Evolutionary conservation across 164 flowering plant species (phyloP), one percentile per base, ranked within the genome.

Genomic region (Aristolochia contorta): DNA sequence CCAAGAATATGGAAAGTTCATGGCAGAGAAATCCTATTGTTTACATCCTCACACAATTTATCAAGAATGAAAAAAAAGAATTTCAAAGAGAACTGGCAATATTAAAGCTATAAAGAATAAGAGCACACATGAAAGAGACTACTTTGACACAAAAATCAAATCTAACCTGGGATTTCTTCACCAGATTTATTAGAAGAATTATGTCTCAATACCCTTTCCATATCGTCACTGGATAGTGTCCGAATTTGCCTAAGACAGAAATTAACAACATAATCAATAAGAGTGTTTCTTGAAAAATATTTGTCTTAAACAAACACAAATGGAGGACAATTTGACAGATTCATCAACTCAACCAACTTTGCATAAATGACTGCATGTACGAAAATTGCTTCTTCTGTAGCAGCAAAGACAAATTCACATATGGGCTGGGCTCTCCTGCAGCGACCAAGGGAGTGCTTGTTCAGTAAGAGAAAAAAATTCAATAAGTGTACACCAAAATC

Each of bases 361-460:
- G 96, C 84, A 65, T 91, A 79, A 63, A 93, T 65, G 32, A 86
- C 66, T 60, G 73, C 96, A 75, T 93, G 98, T 62, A 93, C 96
- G 69, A 80, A 90, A 32, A 93, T 69, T 48, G 90, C 86, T 65
- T 93, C 97, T 72, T 90, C 97, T 12, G 85, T 82, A 24, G 98
- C 94, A 67, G 97, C 79, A 79, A 90, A 93, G 66, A 90, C 65
- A 67, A 90, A 90, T 74, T 93, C 98, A 64, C 80, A 64, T 18
- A 84, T 79, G 20, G 89, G 94, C 57, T 84, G 94, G 47, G 89
- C 87, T 74, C 76, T 87, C 92, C 98, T 93, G 70, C 71, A 79
- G 65, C 60, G 24, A 32, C 7, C 24, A 18, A 6, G 32, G 32
- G 32, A 18, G 32, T 24, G 5, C 41, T 14, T 56, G 24, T 49